phyloP scores from a whole-genome alignment of 257 asterid species.

The Solanum lycopersicoides region DNA sequence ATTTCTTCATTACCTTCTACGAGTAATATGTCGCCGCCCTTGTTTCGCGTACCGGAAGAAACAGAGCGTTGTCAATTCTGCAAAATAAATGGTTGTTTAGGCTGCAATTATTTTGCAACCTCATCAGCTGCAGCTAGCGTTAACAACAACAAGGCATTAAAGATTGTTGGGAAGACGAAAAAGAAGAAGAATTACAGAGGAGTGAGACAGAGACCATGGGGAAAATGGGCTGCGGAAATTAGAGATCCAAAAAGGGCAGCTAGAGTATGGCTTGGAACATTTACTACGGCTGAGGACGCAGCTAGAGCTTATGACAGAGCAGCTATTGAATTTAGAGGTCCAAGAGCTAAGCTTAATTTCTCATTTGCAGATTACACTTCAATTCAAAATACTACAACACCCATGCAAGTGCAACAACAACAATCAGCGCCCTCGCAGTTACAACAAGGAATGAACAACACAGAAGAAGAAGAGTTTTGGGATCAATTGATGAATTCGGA shows the following conservation, averaged over 20 bases:
- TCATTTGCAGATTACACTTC: constrained; percentile 52
- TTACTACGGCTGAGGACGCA: constrained; percentile 67
- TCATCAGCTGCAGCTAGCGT: background rate
- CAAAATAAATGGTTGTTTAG: constrained; percentile 53
- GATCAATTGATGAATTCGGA: constrained; percentile 11
- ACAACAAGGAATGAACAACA: background rate
- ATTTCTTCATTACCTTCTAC: background rate
- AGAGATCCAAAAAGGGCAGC: constrained; percentile 71
- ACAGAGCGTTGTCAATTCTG: constrained; percentile 48
- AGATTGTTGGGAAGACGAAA: background rate
- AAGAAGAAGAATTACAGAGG: constrained; percentile 75
- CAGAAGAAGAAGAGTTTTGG: background rate
- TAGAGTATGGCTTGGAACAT: constrained; percentile 90
- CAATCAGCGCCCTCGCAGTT: background rate
- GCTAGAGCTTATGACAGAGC: constrained; percentile 78
- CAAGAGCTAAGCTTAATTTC: constrained; percentile 74
- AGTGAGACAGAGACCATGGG: constrained; percentile 91
- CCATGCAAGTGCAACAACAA: background rate
- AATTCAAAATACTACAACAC: background rate
- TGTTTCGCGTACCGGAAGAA: constrained; percentile 22
- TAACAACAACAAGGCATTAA: background rate
- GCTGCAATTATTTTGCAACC: constrained; percentile 50
- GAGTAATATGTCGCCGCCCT: background rate
- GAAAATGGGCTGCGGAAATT: constrained; percentile 92
- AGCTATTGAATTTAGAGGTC: constrained; percentile 81